phyloP scores from a whole-genome alignment of 2,329 filamentous ascomycete genomes.

The Monosporascus sp. region DNA sequence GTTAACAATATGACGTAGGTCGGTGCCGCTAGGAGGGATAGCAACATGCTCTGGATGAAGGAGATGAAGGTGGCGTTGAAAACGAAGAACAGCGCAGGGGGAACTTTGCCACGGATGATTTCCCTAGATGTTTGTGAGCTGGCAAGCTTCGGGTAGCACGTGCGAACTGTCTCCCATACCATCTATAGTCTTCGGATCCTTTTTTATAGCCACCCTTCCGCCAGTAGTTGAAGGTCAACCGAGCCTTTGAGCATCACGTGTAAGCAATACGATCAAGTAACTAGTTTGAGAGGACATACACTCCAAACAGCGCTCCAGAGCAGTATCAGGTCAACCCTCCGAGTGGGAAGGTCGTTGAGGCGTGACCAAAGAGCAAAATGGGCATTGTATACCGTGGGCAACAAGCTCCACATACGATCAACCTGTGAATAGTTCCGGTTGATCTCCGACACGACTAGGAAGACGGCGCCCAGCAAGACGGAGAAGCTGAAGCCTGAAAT shows the following conservation, averaged over 20 bases:
- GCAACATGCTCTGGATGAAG: constrained; percentile 72
- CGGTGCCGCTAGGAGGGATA: constrained; percentile 69
- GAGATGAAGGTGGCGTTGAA: constrained; percentile 91
- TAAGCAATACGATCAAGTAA: not conserved
- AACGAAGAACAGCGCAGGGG: constrained; percentile 65
- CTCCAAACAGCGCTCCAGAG: constrained; percentile 73
- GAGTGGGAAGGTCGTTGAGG: constrained; percentile 63
- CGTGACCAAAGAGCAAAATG: constrained; percentile 84
- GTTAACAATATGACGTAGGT: constrained; percentile 78
- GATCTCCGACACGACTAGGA: constrained; percentile 73
- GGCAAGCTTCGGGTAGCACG: not conserved
- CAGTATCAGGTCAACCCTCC: constrained; percentile 67
- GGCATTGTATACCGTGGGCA: constrained; percentile 80
- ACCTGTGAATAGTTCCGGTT: constrained; percentile 97
- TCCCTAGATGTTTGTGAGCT: constrained; percentile 43
- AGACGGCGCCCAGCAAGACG: constrained; percentile 63
- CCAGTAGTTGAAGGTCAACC: constrained; percentile 95
- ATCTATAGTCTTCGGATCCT: constrained; percentile 93
- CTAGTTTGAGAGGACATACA: constrained; percentile 42
- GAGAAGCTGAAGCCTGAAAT: constrained; percentile 69
- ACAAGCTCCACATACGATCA: constrained; percentile 84
- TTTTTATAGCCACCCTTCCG: constrained; percentile 85
- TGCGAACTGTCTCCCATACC: constrained; percentile 37
- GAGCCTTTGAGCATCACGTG: constrained; percentile 41
- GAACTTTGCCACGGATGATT: constrained; percentile 63